Evolutionary conservation across 2,329 filamentous ascomycete genomes (phyloP), one percentile per base, ranked within the genome.

Genomic region (Exophiala xenobiotica): DNA sequence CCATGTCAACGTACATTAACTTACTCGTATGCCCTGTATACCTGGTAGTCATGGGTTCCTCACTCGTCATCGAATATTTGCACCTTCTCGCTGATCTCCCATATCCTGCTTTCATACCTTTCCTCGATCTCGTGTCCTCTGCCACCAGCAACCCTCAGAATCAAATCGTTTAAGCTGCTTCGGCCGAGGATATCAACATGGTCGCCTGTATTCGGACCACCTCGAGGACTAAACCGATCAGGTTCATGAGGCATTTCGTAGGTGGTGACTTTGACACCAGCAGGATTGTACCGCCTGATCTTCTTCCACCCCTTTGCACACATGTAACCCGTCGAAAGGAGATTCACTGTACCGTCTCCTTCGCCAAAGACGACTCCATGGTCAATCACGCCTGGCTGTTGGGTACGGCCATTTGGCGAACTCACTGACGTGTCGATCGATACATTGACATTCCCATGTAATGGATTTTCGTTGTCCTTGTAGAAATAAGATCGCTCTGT

Each of bases 241-340:
- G 93, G 93, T 65, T 97, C 91, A 66, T 99, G 93, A 1, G 86
- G 88, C 93, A 99, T 99, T 74, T 99, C 93, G 55, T 87, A 90
- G 0, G 91, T 88, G 33, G 84, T 95, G 57, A 99, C 75, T 63
- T 90, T 83, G 24, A 86, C 80, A 1, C 86, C 85, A 0, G 90
- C 87, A 0, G 93, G 93, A 64, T 99, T 99, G 68, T 95, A 99
- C 27, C 93, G 81, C 70, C 90, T 90, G 70, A 96, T 87, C 20
- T 60, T 46, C 51, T 85, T 84, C 93, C 93, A 99, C 2, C 93
- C 93, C 63, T 86, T 90, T 61, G 90, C 87, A 69, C 93, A 99
- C 93, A 99, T 97, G 68, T 97, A 99, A 2, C 92, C 93, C 1
- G 84, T 83, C 61, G 88, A 95, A 8, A 99, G 73, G n/a, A 99